Evolutionary conservation across 2,329 filamentous ascomycete genomes (phyloP).

Genomic region (Trichophyton schoenleinii): DNA sequence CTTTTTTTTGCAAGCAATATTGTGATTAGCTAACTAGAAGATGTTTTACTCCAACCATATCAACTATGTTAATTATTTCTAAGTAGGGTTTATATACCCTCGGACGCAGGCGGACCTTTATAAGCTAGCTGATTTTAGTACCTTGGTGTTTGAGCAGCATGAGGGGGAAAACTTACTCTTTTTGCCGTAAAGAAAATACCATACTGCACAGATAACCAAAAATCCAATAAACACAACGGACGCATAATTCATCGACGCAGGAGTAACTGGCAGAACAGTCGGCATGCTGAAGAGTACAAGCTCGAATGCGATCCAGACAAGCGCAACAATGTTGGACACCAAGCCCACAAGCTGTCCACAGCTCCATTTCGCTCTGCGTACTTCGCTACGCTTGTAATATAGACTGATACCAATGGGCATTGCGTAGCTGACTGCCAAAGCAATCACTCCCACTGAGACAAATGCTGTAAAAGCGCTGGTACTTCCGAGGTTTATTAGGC

Average conservation of each 20-base stretch:
- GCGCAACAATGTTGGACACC: constrained; percentile 22
- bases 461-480: constrained; percentile 39
- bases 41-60: not conserved
- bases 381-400: constrained; percentile 35
- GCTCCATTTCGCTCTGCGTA: constrained; percentile 38
- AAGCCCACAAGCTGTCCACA: constrained; percentile 34
- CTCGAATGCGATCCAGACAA: constrained; percentile 43
- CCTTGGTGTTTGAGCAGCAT: constrained; percentile 3
- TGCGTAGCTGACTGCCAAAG: constrained; percentile 43
- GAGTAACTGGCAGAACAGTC: constrained; percentile 41
- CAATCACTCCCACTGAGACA: constrained; percentile 45
- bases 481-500: constrained; percentile 39
- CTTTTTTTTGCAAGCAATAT: no score
- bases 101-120: constrained; percentile 10
- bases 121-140: constrained; percentile 4
- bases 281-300: constrained; percentile 44
- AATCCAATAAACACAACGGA: constrained; percentile 42
- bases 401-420: constrained; percentile 37
- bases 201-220: constrained; percentile 37
- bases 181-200: constrained; percentile 28
- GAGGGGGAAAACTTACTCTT: no score
- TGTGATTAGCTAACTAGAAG: not conserved
- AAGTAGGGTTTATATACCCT: constrained; percentile 5
- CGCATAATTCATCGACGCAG: constrained; percentile 13
- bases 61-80: not conserved